Evolutionary conservation across 2,329 filamentous ascomycete species (phyloP), one percentile per base, ranked within the genome.

Genomic region (Aspergillaceae sp.): DNA sequence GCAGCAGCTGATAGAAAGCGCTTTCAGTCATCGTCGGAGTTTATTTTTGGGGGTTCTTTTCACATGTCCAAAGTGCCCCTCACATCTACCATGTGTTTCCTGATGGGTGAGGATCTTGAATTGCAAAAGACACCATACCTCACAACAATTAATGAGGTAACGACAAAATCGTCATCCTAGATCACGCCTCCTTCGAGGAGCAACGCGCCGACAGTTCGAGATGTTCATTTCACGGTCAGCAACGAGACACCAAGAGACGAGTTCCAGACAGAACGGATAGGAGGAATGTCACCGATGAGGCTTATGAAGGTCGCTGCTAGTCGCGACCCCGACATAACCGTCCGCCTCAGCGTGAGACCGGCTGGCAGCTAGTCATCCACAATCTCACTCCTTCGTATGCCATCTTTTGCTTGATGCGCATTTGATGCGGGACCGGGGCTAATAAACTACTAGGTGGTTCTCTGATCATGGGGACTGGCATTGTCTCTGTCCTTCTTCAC

Each of bases 381-480:
- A 57, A 57, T 40, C 59, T 60, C 43, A 56, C 54, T 3, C 56
- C 57, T 34, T 58, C 56, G 57, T 59, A 52, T 28, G 51, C 27
- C 33, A 41, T 29, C 11, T 28, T 11, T 11, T 44, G 29, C 4
- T 34, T 37, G 19, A 41, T 29, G 19, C 34, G 28, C 26, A 29
- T 11, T 8, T 4, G 4, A 5, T 9, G 35, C 27, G 6, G 26
- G 33, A 35, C 8, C 5, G 30, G 8, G 30, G 10, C n/a, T 41
- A 35, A 46, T 10, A 11, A 9, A 6, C 26, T 9, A 35, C 5
- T 40, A 61, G 58, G 48, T 61, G 59, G 59, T 61, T 60, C 41
- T 50, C 52, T 5, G 6, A 60, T 45, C 6, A 61, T 61, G 58
- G 57, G 58, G 9, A 61, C 58, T 4, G 59, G 58, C 3, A 57